Base-by-base conservation (phyloP, 1,284 basidiomycete genomes). In the Microbotryum violaceum region DNA sequence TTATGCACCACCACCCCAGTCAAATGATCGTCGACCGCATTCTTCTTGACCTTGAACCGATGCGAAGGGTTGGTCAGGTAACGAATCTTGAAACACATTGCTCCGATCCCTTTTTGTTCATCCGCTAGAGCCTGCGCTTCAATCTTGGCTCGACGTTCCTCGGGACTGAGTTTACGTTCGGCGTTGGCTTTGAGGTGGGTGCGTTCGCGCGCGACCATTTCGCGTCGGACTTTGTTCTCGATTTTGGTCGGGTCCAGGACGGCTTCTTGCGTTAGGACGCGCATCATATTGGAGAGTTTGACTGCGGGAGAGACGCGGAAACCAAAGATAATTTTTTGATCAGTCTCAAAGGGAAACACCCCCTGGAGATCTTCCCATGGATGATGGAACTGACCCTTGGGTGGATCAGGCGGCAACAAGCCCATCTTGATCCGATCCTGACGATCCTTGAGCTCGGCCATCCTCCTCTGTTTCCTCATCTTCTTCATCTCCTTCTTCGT, bases 221-320 rank as follows among this genome's bases (percentile, higher is more conserved):
- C 94, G 53, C 89, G 82, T 47, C 91, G 81, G 7, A 99, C 93
- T 52, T 89, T 85, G 6, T 93, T 93, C 76, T 99, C 96, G 16
- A 99, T 90, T 68, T 93, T 88, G 2, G 96, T 98, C 1, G 96
- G 91, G 74, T 98, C 96, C 79, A 92, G 89, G 14, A 97, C 87
- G 0, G 92, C 93, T 74, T 97, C 93, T 12, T 90, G 90, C 0
- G 94, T 96, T 47, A 98, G 80, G 16, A 99, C 96, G 73, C 92
- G 92, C 93, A 98, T 97, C 73, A 98, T 78, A 76, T 99, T 99
- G 50, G 89, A 85, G 61, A 98, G 80, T 55, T 92, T 90, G 62
- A 98, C 94, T 91, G 72, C 9, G 47, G 10, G 33, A 6, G 5
- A 27, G 5, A 27, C 27, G 27, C 27, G 27, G 27, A 27, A 27